Percentiles rank a stretch among this genome's conserved stretches.
Evolutionary conservation across 768 basidiomycete species (phyloP).

Genomic region (Sarcomyxa edulis): DNA sequence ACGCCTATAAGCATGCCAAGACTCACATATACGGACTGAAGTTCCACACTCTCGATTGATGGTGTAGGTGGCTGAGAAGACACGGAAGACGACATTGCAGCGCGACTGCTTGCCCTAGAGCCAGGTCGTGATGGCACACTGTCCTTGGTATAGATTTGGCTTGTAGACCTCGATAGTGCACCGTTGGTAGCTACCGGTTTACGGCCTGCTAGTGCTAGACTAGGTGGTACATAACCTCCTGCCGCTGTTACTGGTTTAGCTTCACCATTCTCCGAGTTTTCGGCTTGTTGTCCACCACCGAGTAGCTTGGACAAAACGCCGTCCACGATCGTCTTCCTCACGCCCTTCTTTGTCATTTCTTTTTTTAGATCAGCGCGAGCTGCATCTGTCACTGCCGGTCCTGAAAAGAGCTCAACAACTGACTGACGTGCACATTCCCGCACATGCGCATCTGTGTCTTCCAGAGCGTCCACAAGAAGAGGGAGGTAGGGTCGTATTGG

Average conservation of each 20-base stretch:
- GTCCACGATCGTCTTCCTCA: constrained; percentile 86
- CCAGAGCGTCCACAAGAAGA: constrained; percentile 75
- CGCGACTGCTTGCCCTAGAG: constrained; percentile 57
- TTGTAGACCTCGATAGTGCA: constrained; percentile 38
- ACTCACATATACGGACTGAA: constrained; percentile 69
- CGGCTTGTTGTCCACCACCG: constrained; percentile 37
- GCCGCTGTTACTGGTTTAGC: constrained; percentile 25
- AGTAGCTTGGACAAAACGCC: constrained; percentile 68
- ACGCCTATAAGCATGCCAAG: no score
- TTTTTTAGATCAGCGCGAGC: constrained; percentile 94
- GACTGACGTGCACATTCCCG: constrained; percentile 81
- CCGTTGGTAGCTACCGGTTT: constrained; percentile 35
- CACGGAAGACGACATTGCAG: constrained; percentile 38
- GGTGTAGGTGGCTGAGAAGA: constrained; percentile 32
- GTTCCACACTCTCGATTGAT: constrained; percentile 37
- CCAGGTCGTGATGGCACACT: constrained; percentile 7
- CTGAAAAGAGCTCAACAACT: constrained; percentile 81
- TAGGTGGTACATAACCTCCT: constrained; percentile 74
- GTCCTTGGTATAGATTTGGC: constrained; percentile 45
- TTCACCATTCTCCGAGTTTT: constrained; percentile 60
- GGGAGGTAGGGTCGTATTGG: constrained; percentile 80
- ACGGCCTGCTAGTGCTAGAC: constrained; percentile 54
- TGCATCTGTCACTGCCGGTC: constrained; percentile 73
- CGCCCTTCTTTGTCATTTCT: constrained; percentile 78
- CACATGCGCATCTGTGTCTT: constrained; percentile 88